These are phyloP conservation scores for Cytospora piceicola DNA, from an alignment of 2,329 filamentous ascomycete species.

Conservation along the genomic window DNA sequence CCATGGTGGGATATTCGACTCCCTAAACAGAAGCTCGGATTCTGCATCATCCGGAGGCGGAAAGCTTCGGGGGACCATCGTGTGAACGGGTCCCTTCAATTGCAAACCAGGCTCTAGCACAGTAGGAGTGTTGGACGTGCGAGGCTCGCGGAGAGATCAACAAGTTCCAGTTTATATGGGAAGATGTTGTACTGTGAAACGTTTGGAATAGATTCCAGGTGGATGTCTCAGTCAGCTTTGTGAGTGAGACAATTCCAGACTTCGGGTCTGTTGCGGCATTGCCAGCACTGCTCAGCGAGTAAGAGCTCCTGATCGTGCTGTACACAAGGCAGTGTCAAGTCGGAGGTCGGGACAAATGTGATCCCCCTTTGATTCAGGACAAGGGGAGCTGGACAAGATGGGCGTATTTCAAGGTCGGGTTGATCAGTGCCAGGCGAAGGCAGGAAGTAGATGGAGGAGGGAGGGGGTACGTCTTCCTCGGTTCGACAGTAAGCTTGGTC, in stretches of 20 bases:
- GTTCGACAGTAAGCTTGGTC: background rate
- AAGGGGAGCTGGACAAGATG: background rate
- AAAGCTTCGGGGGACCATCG: constrained; percentile 8
- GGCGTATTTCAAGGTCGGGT: background rate
- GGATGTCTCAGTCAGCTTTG: constrained; percentile 17
- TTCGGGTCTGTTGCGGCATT: constrained; percentile 9
- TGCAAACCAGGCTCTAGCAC: background rate
- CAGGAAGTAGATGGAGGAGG: background rate
- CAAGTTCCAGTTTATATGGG: constrained; percentile 23
- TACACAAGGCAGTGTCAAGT: constrained; percentile 9
- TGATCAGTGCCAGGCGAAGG: background rate
- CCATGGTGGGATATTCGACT: constrained; percentile 35
- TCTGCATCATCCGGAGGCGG: constrained; percentile 7
- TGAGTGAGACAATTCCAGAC: constrained; percentile 23
- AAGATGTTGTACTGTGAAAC: constrained; percentile 22
- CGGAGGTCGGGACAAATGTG: constrained; percentile 12
- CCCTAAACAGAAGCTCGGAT: constrained; percentile 17
- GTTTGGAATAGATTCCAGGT: constrained; percentile 6
- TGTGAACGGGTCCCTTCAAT: constrained; percentile 1
- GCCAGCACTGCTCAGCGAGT: constrained; percentile 1
- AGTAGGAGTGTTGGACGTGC: background rate
- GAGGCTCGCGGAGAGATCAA: constrained; percentile 5
- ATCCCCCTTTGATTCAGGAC: constrained; percentile 12
- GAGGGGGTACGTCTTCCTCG: background rate
- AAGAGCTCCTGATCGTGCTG: constrained; percentile 5